Conservation (phyloP, 2,329 filamentous ascomycete species). For the Aspergillus fijiensis region DNA sequence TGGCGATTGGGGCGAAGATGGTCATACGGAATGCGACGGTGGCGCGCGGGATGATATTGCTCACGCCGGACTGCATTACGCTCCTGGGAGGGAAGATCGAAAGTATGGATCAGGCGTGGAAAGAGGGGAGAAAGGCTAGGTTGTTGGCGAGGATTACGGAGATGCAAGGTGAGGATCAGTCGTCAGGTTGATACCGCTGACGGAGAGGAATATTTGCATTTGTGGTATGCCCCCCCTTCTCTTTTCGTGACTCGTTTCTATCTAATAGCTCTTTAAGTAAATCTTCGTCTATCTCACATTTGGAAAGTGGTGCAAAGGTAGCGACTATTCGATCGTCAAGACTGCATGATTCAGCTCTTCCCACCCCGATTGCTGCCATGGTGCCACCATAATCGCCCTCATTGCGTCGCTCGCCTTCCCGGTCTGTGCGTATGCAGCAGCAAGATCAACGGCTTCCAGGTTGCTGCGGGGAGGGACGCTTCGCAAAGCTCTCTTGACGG, state of each 20-base stretch:
- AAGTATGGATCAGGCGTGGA: slow-evolving; percentile 74
- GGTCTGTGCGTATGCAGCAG: slow-evolving; percentile 71
- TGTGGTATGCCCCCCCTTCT: not conserved
- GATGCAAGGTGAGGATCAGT: slow-evolving; percentile 14
- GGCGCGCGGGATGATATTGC: slow-evolving; percentile 74
- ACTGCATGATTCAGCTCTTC: slow-evolving; percentile 40
- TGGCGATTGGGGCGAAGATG: slow-evolving; percentile 79
- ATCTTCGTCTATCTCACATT: not conserved
- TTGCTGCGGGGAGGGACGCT: slow-evolving; percentile 70
- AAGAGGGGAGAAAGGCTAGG: slow-evolving; percentile 65
- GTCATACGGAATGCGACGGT: slow-evolving; percentile 64
- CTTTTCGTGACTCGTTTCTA: slow-evolving; percentile 11
- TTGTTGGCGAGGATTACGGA: slow-evolving; percentile 61
- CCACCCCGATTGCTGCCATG: slow-evolving; percentile 73
- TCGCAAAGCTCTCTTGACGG: slow-evolving; percentile 72
- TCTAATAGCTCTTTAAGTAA: not conserved
- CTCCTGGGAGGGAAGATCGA: slow-evolving; percentile 88
- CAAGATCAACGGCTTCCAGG: slow-evolving; percentile 68
- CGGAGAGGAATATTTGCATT: not conserved
- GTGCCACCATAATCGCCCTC: slow-evolving; percentile 73
- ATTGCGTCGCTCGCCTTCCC: slow-evolving; percentile 72
- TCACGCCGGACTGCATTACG: slow-evolving; percentile 67
- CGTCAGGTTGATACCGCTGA: not conserved
- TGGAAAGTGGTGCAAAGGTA: not conserved
- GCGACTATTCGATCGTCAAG: slow-evolving; percentile 21